These are phyloP conservation scores for Eimeria necatrix DNA, from an alignment of 169 alveolate genomes.

Conservation along the genomic window DNA sequence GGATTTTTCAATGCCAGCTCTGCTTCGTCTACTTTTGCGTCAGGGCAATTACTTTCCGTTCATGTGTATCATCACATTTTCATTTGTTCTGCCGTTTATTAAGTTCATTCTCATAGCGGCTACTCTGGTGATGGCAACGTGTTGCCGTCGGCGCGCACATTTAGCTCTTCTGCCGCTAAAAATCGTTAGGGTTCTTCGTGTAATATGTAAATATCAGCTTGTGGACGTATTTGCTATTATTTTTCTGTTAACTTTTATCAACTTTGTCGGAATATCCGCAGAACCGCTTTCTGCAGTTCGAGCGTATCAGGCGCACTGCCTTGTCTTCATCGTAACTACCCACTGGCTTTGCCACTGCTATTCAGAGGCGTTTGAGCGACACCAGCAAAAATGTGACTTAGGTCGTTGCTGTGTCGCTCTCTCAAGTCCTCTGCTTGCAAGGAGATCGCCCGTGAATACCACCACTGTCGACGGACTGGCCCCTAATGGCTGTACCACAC, in stretches of 20 bases:
- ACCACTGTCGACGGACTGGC: background rate
- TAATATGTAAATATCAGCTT: slow-evolving; percentile 70
- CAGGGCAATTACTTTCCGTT: slow-evolving; percentile 44
- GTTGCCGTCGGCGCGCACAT: slow-evolving; percentile 23
- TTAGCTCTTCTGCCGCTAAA: slow-evolving; percentile 37
- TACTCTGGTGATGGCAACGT: slow-evolving; percentile 22
- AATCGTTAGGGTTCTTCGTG: background rate
- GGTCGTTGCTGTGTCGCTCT: background rate
- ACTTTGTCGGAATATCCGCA: slow-evolving; percentile 32
- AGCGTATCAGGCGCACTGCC: slow-evolving; percentile 57
- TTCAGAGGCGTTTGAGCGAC: background rate
- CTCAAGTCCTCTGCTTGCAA: slow-evolving; percentile 50
- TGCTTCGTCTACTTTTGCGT: slow-evolving; percentile 48
- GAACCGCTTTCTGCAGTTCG: slow-evolving; percentile 52
- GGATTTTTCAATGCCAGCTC: slow-evolving; percentile 44
- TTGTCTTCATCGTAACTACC: slow-evolving; percentile 49
- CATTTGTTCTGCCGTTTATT: slow-evolving; percentile 63
- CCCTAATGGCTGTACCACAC: background rate
- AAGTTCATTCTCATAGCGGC: slow-evolving; percentile 50
- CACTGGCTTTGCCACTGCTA: slow-evolving; percentile 68
- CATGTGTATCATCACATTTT: slow-evolving; percentile 2
- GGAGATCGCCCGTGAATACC: background rate
- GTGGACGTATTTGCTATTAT: slow-evolving; percentile 67
- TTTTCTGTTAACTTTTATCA: slow-evolving; percentile 51
- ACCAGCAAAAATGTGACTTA: background rate